A percentile compares a stretch with the other conserved stretches of the same genome.
phyloP scores from a whole-genome alignment of 805 yeast genomes.

The Ogataea pini region DNA sequence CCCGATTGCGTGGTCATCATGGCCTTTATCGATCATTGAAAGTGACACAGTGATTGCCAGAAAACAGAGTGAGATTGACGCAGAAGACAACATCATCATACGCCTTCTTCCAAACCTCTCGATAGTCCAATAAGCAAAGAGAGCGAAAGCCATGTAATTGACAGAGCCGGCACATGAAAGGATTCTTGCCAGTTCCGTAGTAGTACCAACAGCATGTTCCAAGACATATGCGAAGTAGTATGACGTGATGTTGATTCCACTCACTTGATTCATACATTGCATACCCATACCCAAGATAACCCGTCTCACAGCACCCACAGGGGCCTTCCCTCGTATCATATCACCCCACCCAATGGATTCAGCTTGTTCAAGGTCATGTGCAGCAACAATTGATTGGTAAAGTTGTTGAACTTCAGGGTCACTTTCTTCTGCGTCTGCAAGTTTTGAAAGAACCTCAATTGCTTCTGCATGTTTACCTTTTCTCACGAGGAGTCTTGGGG shows the following conservation, averaged over 20 bases:
- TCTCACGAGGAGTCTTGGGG: conserved; percentile 43
- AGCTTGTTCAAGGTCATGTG: conserved; percentile 26
- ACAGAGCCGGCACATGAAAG: conserved; percentile 34
- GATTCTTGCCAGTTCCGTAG: conserved; percentile 39
- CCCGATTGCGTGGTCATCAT: conserved; percentile 32
- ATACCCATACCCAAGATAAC: conserved; percentile 35
- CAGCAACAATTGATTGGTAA: conserved; percentile 25
- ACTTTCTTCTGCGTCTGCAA: conserved; percentile 27
- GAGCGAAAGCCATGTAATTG: conserved; percentile 23
- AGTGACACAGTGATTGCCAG: conserved; percentile 37
- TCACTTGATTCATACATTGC: conserved; percentile 39
- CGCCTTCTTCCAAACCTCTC: conserved; percentile 47
- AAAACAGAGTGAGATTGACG: conserved; percentile 45
- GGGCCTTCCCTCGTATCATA: conserved; percentile 26
- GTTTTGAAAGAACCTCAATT: conserved; percentile 41
- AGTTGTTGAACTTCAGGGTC: conserved; percentile 29
- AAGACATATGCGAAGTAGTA: conserved; percentile 17
- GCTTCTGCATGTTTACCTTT: conserved; percentile 46
- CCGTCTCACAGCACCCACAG: conserved; percentile 27
- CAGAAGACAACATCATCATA: conserved; percentile 35
- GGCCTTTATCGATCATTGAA: conserved; percentile 28
- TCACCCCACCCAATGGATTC: conserved; percentile 27
- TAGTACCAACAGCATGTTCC: conserved; percentile 35
- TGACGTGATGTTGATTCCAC: conserved; percentile 38
- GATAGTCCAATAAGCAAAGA: conserved; percentile 31